Percentiles rank a stretch among this genome's conserved stretches.
phyloP scores from a whole-genome alignment of 2,329 filamentous ascomycete genomes.

The Sarocladiaceae sp. region DNA sequence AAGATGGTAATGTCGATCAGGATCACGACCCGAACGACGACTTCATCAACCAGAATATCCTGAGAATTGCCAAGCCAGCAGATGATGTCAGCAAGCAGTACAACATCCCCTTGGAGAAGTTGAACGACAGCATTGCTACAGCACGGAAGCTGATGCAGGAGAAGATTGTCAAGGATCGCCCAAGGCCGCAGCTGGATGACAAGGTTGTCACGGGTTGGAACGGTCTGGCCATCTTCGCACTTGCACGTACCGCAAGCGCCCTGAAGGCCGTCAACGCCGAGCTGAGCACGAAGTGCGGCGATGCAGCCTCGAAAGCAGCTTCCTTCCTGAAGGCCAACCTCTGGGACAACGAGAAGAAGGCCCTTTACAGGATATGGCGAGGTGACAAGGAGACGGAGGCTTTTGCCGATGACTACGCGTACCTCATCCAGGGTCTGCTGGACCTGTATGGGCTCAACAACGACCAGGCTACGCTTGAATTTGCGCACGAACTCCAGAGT shows the following conservation, averaged over 20 bases:
- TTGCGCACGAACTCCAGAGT: slow-evolving; percentile 79
- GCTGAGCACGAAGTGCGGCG: slow-evolving; percentile 56
- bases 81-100: slow-evolving; percentile 71
- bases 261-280: slow-evolving; percentile 57
- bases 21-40: slow-evolving; percentile 88
- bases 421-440: slow-evolving; percentile 75
- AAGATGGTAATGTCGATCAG: slow-evolving; percentile 80
- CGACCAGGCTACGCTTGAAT: slow-evolving; percentile 69
- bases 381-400: slow-evolving; percentile 61
- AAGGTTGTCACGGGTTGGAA: slow-evolving; percentile 89
- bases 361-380: slow-evolving; percentile 71
- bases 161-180: slow-evolving; percentile 70
- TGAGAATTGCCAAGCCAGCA: slow-evolving; percentile 65
- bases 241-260: slow-evolving; percentile 71
- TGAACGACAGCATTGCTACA: slow-evolving; percentile 60
- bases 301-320: slow-evolving; percentile 64
- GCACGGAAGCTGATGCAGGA: slow-evolving; percentile 66
- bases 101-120: slow-evolving; percentile 64
- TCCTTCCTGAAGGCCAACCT: slow-evolving; percentile 69
- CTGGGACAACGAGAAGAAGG: slow-evolving; percentile 59
- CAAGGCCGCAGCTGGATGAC: slow-evolving; percentile 74
- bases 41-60: slow-evolving; percentile 88
- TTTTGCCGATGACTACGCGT: slow-evolving; percentile 95
- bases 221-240: slow-evolving; percentile 76
- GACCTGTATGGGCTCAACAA: slow-evolving; percentile 81